phyloP scores from a whole-genome alignment of 2,329 filamentous ascomycete genomes.

The Plenodomus tracheiphilus region DNA sequence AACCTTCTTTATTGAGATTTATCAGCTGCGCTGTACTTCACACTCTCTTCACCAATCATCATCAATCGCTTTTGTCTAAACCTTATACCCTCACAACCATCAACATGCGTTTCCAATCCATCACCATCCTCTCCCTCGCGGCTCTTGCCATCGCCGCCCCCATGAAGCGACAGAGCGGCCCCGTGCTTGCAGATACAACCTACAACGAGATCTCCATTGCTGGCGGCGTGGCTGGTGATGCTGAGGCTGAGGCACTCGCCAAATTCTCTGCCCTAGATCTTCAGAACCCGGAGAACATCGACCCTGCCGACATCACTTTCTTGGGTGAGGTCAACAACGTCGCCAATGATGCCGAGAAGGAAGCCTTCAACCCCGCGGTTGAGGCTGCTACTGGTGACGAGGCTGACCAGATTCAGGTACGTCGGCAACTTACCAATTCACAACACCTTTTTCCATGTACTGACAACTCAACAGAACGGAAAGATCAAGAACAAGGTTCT shows the following conservation, averaged over 20 bases:
- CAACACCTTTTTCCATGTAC: not conserved
- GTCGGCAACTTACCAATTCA: not conserved
- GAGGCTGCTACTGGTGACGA: constrained; percentile 50
- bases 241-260: constrained; percentile 57
- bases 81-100: not conserved
- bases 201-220: constrained; percentile 54
- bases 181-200: constrained; percentile 34
- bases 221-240: constrained; percentile 57
- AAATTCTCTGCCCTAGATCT: constrained; percentile 58
- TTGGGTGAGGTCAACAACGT: constrained; percentile 57
- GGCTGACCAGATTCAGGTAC: constrained; percentile 49
- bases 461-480: constrained; percentile 46
- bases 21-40: constrained; percentile 33
- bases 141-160: constrained; percentile 27
- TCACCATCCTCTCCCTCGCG: constrained; percentile 31
- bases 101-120: constrained; percentile 36
- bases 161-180: constrained; percentile 24
- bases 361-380: constrained; percentile 59
- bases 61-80: not conserved
- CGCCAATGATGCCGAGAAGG: constrained; percentile 59
- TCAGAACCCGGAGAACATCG: constrained; percentile 52
- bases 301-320: constrained; percentile 54
- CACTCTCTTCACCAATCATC: constrained; percentile 3
- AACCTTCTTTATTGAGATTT: constrained; percentile 10
- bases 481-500: constrained; percentile 66